phyloP scores from a whole-genome alignment of 2,329 filamentous ascomycete genomes.

The Coniochaeta sp. region DNA sequence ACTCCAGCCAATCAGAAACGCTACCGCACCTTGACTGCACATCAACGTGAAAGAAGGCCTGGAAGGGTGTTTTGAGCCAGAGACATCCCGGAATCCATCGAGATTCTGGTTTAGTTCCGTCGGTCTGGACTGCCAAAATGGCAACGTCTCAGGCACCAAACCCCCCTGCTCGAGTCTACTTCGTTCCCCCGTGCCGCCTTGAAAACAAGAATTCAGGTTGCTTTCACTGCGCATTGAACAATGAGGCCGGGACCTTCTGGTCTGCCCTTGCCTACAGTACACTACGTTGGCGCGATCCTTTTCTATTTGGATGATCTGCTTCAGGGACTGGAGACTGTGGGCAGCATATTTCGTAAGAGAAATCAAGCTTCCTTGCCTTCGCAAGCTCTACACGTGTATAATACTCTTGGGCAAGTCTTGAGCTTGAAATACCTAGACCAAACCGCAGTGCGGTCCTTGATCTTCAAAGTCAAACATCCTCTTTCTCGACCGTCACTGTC shows the following conservation, averaged over 20 bases:
- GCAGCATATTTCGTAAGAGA: background rate
- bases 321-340: background rate
- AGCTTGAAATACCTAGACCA: background rate
- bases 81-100: background rate
- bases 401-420: background rate
- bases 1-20: background rate
- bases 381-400: too few relatives aligned
- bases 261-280: too few relatives aligned
- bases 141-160: background rate
- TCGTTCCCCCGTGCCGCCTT: background rate
- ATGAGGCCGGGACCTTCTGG: background rate
- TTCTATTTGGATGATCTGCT: background rate
- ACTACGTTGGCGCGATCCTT: background rate
- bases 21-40: background rate
- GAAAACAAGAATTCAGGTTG: background rate
- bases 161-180: background rate
- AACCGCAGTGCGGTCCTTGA: background rate
- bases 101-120: background rate
- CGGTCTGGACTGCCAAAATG: background rate
- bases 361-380: background rate
- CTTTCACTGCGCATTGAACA: background rate
- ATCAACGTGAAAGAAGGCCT: background rate
- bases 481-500: background rate
- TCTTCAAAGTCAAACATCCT: background rate
- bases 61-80: too few relatives aligned